Conservation (phyloP, 768 basidiomycete genomes). For the Omphalotus guepiniiformis region DNA sequence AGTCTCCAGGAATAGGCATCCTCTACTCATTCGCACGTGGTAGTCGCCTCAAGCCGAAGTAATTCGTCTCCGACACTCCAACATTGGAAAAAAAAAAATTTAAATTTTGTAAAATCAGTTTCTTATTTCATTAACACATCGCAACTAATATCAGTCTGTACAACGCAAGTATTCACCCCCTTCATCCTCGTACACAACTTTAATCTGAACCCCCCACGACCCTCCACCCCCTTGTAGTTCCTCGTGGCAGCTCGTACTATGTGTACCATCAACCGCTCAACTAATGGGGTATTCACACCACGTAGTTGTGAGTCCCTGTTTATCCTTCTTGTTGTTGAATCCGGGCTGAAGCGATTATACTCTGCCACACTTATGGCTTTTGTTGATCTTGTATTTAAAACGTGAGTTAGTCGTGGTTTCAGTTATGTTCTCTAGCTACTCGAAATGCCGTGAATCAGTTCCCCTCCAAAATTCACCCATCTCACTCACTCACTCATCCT, state of each 20-base stretch:
- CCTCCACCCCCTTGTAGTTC: slow-evolving; percentile 24
- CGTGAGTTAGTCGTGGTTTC: slow-evolving; percentile 32
- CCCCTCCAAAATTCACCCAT: slow-evolving; percentile 6
- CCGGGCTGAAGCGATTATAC: slow-evolving; percentile 34
- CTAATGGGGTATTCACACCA: slow-evolving; percentile 18
- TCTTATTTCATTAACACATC: slow-evolving; percentile 34
- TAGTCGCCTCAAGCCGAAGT: slow-evolving; percentile 25
- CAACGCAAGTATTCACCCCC: slow-evolving; percentile 26
- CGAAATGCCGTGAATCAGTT: slow-evolving; percentile 22
- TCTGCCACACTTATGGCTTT: slow-evolving; percentile 26
- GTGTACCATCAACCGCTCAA: slow-evolving; percentile 27
- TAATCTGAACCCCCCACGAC: not conserved
- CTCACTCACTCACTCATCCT: not conserved
- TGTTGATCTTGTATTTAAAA: slow-evolving; percentile 29
- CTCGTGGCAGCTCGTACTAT: too few species aligned
- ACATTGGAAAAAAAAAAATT: slow-evolving; percentile 34
- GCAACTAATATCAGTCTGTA: slow-evolving; percentile 34
- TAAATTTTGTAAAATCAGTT: too few species aligned
- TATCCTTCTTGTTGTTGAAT: slow-evolving; percentile 32
- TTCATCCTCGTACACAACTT: too few species aligned
- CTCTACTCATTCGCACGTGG: slow-evolving; percentile 27
- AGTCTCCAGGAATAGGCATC: slow-evolving; percentile 27
- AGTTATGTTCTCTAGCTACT: slow-evolving; percentile 32
- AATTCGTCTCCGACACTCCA: slow-evolving; percentile 27
- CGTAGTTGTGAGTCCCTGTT: slow-evolving; percentile 25